These are phyloP conservation scores for Gossypium thurberi DNA, from an alignment of 345 rosid species.

Conservation along the genomic window DNA sequence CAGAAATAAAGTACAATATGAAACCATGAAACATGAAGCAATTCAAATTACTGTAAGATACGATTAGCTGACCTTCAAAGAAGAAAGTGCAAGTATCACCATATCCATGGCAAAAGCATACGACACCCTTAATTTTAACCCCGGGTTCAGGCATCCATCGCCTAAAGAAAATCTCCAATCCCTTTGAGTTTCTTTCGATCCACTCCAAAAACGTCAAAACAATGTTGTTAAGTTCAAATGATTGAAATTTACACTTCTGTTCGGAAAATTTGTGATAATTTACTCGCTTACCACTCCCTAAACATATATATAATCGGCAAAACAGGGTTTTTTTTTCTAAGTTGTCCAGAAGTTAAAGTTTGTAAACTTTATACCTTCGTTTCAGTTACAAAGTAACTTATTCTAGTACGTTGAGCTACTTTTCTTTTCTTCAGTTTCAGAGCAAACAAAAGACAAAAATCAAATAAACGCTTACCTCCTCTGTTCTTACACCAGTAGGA, in stretches of 20 bases:
- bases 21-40: neutral
- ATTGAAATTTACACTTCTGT: neutral
- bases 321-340: neutral
- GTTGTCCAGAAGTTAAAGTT: neutral
- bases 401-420: neutral
- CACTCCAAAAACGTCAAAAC: constrained; percentile 39
- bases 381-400: neutral
- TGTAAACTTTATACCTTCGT: neutral
- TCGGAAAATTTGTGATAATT: neutral
- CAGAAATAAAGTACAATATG: neutral
- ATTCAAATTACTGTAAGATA: neutral
- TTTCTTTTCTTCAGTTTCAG: constrained; percentile 1
- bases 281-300: too few relatives aligned
- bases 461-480: constrained; percentile 52
- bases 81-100: constrained; percentile 99
- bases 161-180: constrained; percentile 68
- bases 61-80: constrained; percentile 69
- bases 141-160: constrained; percentile 72
- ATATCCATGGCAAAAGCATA: constrained; percentile 87
- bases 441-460: neutral
- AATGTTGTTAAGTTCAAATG: neutral
- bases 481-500: constrained; percentile 67
- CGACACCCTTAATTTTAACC: constrained; percentile 53
- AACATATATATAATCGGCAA: neutral
- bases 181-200: constrained; percentile 68